Conservation (phyloP, 73 alveolate species). For the Symbiodinium pilosum region DNA sequence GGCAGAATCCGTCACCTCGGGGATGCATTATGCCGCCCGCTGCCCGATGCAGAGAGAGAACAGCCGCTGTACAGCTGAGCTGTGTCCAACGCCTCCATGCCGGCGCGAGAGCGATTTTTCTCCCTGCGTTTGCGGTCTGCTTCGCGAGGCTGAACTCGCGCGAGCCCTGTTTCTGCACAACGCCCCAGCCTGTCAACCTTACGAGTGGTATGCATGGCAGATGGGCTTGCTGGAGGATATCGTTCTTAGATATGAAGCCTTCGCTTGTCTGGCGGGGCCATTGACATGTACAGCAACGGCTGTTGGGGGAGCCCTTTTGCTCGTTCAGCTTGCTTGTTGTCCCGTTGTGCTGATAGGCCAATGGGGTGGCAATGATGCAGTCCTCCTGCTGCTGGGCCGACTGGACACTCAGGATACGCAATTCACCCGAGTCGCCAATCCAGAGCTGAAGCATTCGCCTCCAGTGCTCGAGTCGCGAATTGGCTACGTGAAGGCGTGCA, state of each 20-base stretch:
- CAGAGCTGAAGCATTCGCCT: not conserved
- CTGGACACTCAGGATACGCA: slow-evolving; percentile 15
- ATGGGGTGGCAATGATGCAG: slow-evolving; percentile 76
- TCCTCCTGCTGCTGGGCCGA: slow-evolving; percentile 28
- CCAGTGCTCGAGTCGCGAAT: not conserved
- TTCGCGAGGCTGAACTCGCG: slow-evolving; percentile 73
- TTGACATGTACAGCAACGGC: slow-evolving; percentile 46
- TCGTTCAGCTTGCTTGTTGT: slow-evolving; percentile 41
- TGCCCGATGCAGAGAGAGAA: slow-evolving; percentile 48
- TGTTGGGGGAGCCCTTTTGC: slow-evolving; percentile 49
- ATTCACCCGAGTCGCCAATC: not conserved
- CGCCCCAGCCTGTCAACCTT: slow-evolving; percentile 58
- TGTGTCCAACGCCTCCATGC: slow-evolving; percentile 64
- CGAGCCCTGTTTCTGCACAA: slow-evolving; percentile 58
- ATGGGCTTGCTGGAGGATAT: slow-evolving; percentile 45
- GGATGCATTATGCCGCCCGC: slow-evolving; percentile 37
- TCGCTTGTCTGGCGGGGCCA: slow-evolving; percentile 68
- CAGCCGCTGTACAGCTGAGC: slow-evolving; percentile 53
- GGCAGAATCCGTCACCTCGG: slow-evolving; percentile 43
- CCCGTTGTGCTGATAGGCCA: slow-evolving; percentile 70
- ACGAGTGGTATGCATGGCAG: slow-evolving; percentile 86
- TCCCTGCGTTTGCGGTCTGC: slow-evolving; percentile 57
- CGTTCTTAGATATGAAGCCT: slow-evolving; percentile 17
- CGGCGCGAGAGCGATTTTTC: slow-evolving; percentile 83
- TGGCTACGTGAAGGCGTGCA: slow-evolving; percentile 5